Evolutionary conservation across 2,329 filamentous ascomycete genomes (phyloP), one percentile per base, ranked within the genome.

Genomic region (Epichloe scottii): DNA sequence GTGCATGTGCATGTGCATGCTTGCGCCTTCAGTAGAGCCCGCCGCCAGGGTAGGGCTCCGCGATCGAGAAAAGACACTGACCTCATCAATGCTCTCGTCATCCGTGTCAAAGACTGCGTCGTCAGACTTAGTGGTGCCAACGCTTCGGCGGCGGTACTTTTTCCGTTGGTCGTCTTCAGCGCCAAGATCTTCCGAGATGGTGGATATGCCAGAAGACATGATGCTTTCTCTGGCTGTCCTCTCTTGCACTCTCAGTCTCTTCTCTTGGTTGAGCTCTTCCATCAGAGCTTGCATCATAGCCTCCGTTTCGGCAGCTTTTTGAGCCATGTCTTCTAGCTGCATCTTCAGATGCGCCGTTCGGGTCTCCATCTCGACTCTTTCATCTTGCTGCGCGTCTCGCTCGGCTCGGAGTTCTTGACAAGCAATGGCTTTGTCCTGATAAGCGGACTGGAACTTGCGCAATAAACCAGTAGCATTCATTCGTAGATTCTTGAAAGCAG

Each of bases 401-500:
- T 83, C 79, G 8, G 71, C 71, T 33, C 69, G 68, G 10, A 79
- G 56, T 41, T 82, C 78, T 11, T 67, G 67, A 1, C 79, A 62
- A n/a, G 73, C 68, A 0, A 68, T 55, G 5, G 75, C 73, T 23
- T 75, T 76, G 50, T 72, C 64, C 46, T 76, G 75, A 61, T 83
- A 84, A 33, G 79, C 80, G 11, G 64, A 66, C 58, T 84, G 82
- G 56, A 83, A 75, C 59, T 70, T 75, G 21, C 66, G 68, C 23
- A 84, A 62, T 4, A 83, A 64, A 4, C 76, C 75, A 4, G 69
- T 67, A 3, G 81, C 81, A 51, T 78, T 80, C 55, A 68, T 64
- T 52, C 79, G 77, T n/a, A 82, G 68, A 59, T 79, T 82, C 60
- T 79, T 81, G 65, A 75, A 84, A 10, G 76, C 74, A 0, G 76